These are phyloP conservation scores for Phytophthora macrochlamydospora DNA, from an alignment of 352 stramenopile genomes.

Conservation along the genomic window DNA sequence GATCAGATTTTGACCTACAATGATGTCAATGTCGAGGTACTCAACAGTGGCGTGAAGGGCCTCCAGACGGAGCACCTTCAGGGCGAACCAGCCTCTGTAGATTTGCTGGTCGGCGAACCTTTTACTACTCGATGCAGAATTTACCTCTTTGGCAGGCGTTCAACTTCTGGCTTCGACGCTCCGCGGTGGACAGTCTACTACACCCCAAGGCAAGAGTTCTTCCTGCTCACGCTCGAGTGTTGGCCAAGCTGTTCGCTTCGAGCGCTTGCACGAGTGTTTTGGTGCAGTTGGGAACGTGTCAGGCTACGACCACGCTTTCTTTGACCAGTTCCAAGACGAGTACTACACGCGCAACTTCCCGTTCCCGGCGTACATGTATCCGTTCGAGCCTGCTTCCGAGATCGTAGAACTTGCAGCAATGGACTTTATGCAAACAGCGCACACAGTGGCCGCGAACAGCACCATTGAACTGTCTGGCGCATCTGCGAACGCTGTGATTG, in stretches of 20 bases:
- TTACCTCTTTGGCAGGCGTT: conserved; percentile 79
- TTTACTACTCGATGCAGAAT: conserved; percentile 92
- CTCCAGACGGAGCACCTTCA: conserved; percentile 65
- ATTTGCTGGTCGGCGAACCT: conserved; percentile 72
- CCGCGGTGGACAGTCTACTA: conserved; percentile 51
- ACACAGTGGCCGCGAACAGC: conserved; percentile 32
- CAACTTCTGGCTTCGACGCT: conserved; percentile 84
- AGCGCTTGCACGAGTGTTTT: conserved; percentile 81
- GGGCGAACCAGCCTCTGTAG: conserved; percentile 43
- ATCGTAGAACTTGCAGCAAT: conserved; percentile 55
- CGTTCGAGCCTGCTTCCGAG: conserved; percentile 44
- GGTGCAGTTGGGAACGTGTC: conserved; percentile 70
- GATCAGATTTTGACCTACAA: conserved; percentile 72
- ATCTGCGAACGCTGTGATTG: conserved; percentile 62
- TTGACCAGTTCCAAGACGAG: conserved; percentile 73
- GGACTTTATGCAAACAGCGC: conserved; percentile 46
- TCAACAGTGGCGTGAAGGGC: conserved; percentile 73
- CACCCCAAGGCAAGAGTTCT: conserved; percentile 47
- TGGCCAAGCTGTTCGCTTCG: conserved; percentile 72
- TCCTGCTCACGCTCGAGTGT: conserved; percentile 51
- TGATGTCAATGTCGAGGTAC: conserved; percentile 48
- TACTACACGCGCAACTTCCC: conserved; percentile 81
- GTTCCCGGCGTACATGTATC: conserved; percentile 86
- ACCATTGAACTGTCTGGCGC: conserved; percentile 13
- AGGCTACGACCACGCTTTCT: conserved; percentile 74